Base-by-base conservation (phyloP, 306 rosid species). In the Neltuma alba region DNA sequence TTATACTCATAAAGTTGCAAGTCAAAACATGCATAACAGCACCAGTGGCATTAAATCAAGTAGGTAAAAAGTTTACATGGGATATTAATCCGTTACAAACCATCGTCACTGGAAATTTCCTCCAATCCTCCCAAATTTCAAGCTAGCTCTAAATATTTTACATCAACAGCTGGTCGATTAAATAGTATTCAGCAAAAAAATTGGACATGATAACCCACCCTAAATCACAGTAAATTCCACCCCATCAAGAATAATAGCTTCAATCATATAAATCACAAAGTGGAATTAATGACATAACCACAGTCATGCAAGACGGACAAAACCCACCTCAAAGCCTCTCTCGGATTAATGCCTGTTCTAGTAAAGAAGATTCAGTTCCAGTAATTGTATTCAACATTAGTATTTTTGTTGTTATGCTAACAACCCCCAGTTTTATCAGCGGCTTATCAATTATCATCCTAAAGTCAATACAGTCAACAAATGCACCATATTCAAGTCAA, bases 301-400 rank as follows among this genome's bases (percentile, higher is more conserved):
- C 33, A 47, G 40, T 63, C 78, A 60, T 18, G 34, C 67, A 44
- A 79, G 72, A 25, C 18, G 38, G 55, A 50, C 64, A 52, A 82
- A 64, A 37, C 64, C 48, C 42, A 28, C 33, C 28, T 9, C 23
- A 57, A 57, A 42, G 38, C 60, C 78, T 67, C 75, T 10, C 28
- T 31, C 18, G 42, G 70, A 62, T 60, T 55, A 18, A 50, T 21
- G 62, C 60, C 57, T 37, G 76, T 45, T 57, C 74, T 25, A 52
- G 42, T 74, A 21, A 57, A 72, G 66, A 77, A 34, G 57, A 23
- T 48, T 30, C 54, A 55, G 48, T 20, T 57, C 58, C 64, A 73
- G 58, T n/a, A 61, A 42, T 27, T 69, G 52, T 15, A 74, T 74
- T 31, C 70, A 74, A 54, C 28, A 40, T 20, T 38, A 54, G 7